A percentile compares a stretch with the other conserved stretches of the same genome.
Evolutionary conservation across 805 yeast genomes (phyloP).

Genomic region (Clavispora asparagi): DNA sequence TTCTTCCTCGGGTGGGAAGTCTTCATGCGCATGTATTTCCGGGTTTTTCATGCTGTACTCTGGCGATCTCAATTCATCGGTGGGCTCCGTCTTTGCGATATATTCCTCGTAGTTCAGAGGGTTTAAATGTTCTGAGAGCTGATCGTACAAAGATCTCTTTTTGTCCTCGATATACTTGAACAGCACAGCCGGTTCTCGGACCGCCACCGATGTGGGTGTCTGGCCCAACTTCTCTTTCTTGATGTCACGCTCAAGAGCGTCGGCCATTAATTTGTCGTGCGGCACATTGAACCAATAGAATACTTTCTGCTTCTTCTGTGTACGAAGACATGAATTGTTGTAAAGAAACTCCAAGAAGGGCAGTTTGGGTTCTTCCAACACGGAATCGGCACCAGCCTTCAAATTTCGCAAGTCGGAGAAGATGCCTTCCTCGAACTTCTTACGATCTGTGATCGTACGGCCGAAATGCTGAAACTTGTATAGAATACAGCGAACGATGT

Average conservation of each 20-base stretch:
- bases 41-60: background rate
- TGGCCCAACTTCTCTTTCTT: conserved; percentile 65
- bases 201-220: conserved; percentile 66
- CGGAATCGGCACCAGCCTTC: conserved; percentile 83
- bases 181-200: conserved; percentile 72
- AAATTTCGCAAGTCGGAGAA: conserved; percentile 85
- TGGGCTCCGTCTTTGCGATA: background rate
- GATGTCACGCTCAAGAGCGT: conserved; percentile 88
- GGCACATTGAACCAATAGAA: conserved; percentile 96
- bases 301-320: conserved; percentile 95
- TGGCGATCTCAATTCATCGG: conserved; percentile 2
- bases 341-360: conserved; percentile 78
- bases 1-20: conserved; percentile 25
- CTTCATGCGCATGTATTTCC: conserved; percentile 25
- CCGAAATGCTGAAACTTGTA: conserved; percentile 90
- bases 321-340: conserved; percentile 80
- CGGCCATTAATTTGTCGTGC: conserved; percentile 86
- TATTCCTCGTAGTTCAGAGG: conserved; percentile 15
- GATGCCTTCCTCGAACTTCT: conserved; percentile 95
- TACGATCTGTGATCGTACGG: conserved; percentile 73
- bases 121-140: conserved; percentile 42
- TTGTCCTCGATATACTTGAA: conserved; percentile 55
- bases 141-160: conserved; percentile 46
- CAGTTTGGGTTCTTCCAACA: conserved; percentile 82
- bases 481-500: conserved; percentile 86